A percentile compares a stretch with the other conserved stretches of the same genome.
These are phyloP conservation scores for Aspergillus egyptiacus DNA, from an alignment of 495 filamentous ascomycete genomes.

Conservation along the genomic window DNA sequence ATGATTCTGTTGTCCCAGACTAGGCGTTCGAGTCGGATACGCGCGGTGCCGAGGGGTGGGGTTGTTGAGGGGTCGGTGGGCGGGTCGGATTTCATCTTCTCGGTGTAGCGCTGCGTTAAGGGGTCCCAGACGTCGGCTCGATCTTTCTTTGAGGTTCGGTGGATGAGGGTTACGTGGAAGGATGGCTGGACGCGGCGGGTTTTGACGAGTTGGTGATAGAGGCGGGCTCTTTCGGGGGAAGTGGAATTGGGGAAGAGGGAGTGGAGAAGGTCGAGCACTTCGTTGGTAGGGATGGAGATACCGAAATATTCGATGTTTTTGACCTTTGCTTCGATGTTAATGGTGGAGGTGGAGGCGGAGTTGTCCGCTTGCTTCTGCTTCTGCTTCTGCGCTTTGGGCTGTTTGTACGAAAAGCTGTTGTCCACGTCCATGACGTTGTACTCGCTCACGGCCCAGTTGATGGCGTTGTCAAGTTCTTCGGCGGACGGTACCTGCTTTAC, in stretches of 20 bases:
- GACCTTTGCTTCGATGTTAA: conserved; percentile 23
- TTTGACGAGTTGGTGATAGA: conserved; percentile 71
- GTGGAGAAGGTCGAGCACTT: conserved; percentile 57
- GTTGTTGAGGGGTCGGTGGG: conserved; percentile 33
- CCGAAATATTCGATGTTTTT: conserved; percentile 79
- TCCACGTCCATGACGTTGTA: conserved; percentile 74
- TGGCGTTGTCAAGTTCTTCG: conserved; percentile 75
- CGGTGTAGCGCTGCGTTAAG: conserved; percentile 49
- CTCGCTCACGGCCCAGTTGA: conserved; percentile 65
- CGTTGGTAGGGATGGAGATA: conserved; percentile 54
- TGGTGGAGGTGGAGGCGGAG: conserved; percentile 3
- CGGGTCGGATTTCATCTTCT: conserved; percentile 31
- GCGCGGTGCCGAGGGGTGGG: conserved; percentile 44
- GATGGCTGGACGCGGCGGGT: conserved; percentile 66
- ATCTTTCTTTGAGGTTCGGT: conserved; percentile 56
- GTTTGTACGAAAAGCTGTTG: conserved; percentile 46
- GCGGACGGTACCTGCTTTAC: conserved; percentile 62
- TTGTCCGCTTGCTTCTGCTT: conserved; percentile 27
- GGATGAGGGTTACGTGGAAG: conserved; percentile 96
- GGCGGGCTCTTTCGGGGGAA: conserved; percentile 43
- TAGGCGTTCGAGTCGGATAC: conserved; percentile 58
- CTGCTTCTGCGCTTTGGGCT: conserved; percentile 25
- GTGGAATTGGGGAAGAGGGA: conserved; percentile 52
- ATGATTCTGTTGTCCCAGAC: conserved; percentile 81
- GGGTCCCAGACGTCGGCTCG: conserved; percentile 64